These are phyloP conservation scores for Phytophthora fragariaefolia DNA, from an alignment of 352 stramenopile genomes.

Conservation along the genomic window DNA sequence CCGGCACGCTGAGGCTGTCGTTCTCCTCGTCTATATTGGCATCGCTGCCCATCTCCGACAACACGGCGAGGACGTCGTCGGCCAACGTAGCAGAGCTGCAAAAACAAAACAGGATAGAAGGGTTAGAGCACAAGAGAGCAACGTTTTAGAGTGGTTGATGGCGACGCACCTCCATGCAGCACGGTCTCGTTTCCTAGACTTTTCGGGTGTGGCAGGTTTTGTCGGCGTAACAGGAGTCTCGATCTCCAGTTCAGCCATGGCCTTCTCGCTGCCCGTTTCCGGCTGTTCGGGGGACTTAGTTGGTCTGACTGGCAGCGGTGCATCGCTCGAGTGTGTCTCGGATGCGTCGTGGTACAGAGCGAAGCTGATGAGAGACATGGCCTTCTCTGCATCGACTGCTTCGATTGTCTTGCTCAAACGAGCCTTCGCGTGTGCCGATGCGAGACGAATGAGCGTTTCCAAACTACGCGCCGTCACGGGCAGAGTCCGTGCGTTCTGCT, in stretches of 20 bases:
- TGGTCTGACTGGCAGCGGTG: conserved; percentile 10
- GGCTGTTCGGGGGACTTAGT: conserved; percentile 21
- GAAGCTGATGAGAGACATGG: conserved; percentile 98
- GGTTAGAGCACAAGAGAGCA: neutral
- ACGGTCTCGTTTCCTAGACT: conserved; percentile 74
- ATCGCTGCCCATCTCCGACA: conserved; percentile 65
- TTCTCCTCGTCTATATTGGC: conserved; percentile 68
- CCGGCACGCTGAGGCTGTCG: conserved; percentile 64
- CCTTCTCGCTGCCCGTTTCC: conserved; percentile 26
- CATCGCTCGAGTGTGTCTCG: conserved; percentile 43
- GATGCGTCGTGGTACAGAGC: conserved; percentile 97
- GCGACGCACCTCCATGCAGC: conserved; percentile 63
- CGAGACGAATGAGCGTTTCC: conserved; percentile 99
- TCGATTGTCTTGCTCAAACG: conserved; percentile 92
- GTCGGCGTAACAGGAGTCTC: conserved; percentile 30
- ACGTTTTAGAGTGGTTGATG: neutral
- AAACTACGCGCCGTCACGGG: conserved; percentile 98
- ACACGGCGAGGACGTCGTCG: conserved; percentile 65
- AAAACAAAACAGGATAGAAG: conserved; percentile 7
- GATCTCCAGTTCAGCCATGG: conserved; percentile 42
- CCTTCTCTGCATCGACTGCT: conserved; percentile 82
- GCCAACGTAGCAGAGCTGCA: conserved; percentile 61
- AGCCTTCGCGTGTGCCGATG: conserved; percentile 97
- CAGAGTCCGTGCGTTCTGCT: conserved; percentile 93
- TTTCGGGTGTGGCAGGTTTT: conserved; percentile 13